Evolutionary conservation across 768 basidiomycete species (phyloP), one percentile per base, ranked within the genome.

Genomic region (Boletellus ananas): DNA sequence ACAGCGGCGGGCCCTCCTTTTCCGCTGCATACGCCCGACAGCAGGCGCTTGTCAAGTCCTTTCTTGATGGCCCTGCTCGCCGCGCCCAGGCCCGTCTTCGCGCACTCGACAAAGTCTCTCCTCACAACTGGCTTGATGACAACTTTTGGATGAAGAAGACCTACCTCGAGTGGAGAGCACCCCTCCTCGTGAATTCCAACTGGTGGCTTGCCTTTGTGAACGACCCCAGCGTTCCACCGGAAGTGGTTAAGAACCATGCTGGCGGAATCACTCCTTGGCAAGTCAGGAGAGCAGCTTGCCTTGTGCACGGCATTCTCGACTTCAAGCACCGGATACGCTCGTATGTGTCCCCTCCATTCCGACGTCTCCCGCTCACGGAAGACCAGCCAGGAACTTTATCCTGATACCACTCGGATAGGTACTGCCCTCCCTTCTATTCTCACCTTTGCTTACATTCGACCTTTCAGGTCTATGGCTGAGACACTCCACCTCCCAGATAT

Each of bases 131-230:
- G 94, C 79, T 98, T 11, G 81, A 94, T 56, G 94, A 97, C 65
- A 92, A 89, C 49, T 85, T 95, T 57, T 97, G 94, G 95, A 71
- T 82, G 50, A 82, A 86, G 58, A 86, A 87, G 58, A 83, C 90
- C 1, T 98, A 98, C 66, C 83, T 88, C 43, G 86, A 90, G 69
- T 91, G 85, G 84, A 79, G 94, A 29, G 80, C 81, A 0, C 93
- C 94, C 0, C 72, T 98, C 11, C 74, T 89, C 48, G 71, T 98
- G 57, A 87, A 97, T 66, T 94, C 93, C 3, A 97, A 96, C 62
- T 97, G 94, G 94, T 97, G 94, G 94, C 73, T 96, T 20, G 75
- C 90, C 3, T 88, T 94, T 64, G 72, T 77, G 37, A 84, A 94
- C 53, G 93, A 96, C 67, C 62, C 76, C 3, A 71, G 61, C 17